Base-by-base conservation (phyloP, 352 stramenopile species). In the Pythium brassicae region DNA sequence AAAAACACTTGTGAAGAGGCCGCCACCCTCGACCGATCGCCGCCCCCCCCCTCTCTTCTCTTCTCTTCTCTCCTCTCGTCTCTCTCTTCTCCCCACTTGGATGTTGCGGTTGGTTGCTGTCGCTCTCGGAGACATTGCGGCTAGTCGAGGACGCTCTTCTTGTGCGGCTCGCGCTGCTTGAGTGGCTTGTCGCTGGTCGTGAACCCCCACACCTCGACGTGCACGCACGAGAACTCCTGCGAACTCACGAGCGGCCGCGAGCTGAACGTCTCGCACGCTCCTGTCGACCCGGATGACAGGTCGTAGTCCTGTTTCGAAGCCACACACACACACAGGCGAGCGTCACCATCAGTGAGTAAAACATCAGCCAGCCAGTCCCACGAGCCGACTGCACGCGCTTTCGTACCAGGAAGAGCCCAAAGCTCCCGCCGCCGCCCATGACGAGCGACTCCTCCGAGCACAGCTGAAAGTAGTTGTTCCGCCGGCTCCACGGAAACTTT, bases 391-490 rank as follows among this genome's bases (percentile, higher is more conserved):
- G n/a, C n/a, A n/a, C n/a, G n/a, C 25, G 53, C n/a, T 55, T 23
- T 14, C 78, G 59, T 69, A 92, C 84, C 63, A 97, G 62, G 56
- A 91, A 95, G 53, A 96, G 74, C 1, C 86, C 89, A 58, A 97
- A 97, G 57, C 77, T 90, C 34, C 88, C 88, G 3, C 89, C 89
- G 19, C 89, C 89, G 39, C 89, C 89, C 81, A 97, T 94, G 22
- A 94, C 84, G 39, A 97, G 71, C 35, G 87, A 95, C 53, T 95
- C 85, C 14, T 96, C 86, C 19, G 85, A 95, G 65, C 85, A 94
- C 23, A 97, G 71, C 78, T 93, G 87, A 46, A 96, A 96, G 62
- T 96, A 96, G 59, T 78, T 90, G 71, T 96, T 97, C 50, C 86
- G 83, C 20, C 88, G 81, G 35, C 85, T 95, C 84, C 87, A 96